A percentile compares a stretch with the other conserved stretches of the same genome.
phyloP scores from a whole-genome alignment of 768 basidiomycete species.

The Pleurotus tuoliensis region DNA sequence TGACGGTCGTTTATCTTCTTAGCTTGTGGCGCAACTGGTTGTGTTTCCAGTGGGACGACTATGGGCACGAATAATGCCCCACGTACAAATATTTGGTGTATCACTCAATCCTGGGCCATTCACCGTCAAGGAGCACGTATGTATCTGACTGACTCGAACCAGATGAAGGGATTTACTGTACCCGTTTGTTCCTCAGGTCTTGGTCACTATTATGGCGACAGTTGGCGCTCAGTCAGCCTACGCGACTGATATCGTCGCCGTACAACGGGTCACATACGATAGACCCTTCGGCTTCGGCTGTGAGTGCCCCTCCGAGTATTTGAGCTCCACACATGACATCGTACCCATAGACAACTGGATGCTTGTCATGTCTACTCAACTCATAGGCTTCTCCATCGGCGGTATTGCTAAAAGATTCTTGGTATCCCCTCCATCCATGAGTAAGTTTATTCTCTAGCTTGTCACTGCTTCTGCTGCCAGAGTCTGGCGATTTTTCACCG shows the following conservation, averaged over 20 bases:
- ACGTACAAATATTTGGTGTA: constrained; percentile 50
- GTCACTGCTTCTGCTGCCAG: background rate
- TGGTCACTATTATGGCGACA: constrained; percentile 66
- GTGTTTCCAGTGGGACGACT: constrained; percentile 65
- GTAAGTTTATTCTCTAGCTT: constrained; percentile 24
- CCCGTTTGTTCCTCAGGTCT: constrained; percentile 32
- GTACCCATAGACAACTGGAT: constrained; percentile 47
- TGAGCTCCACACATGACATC: background rate
- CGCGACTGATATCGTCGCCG: constrained; percentile 70
- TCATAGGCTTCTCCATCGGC: constrained; percentile 57
- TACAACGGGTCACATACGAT: constrained; percentile 67
- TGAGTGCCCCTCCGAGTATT: constrained; percentile 14
- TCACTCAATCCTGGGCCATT: constrained; percentile 72
- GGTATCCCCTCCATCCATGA: constrained; percentile 63
- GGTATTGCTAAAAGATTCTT: constrained; percentile 62
- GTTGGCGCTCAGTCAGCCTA: constrained; percentile 54
- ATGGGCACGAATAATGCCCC: constrained; percentile 61
- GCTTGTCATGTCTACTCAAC: constrained; percentile 67
- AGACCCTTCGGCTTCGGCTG: constrained; percentile 51
- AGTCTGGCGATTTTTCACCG: background rate
- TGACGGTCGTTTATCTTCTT: constrained; percentile 14
- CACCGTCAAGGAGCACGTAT: constrained; percentile 63
- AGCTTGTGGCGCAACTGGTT: constrained; percentile 68
- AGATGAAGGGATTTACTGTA: background rate
- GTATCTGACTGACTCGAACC: background rate